Evolutionary conservation across 352 stramenopile species (phyloP).

Genomic region (Phytophthora hybrid): DNA sequence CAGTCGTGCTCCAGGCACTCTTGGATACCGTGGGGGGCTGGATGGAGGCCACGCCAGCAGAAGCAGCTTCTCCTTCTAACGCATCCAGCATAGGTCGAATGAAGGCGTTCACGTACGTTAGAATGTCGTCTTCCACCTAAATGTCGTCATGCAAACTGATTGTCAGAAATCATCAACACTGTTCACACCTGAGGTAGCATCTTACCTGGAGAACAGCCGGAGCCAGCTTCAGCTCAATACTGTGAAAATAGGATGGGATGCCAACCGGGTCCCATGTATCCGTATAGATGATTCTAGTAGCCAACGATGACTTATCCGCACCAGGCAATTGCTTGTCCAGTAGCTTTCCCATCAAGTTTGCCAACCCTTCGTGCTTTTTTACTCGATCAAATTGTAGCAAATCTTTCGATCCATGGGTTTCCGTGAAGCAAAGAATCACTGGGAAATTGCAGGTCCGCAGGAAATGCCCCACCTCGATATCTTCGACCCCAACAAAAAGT

Average conservation of each 20-base stretch:
- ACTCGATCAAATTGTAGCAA: slow-evolving; percentile 46
- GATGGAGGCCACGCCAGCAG: not conserved
- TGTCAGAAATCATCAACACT: slow-evolving; percentile 2
- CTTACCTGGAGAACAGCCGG: slow-evolving; percentile 76
- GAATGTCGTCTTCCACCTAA: slow-evolving; percentile 63
- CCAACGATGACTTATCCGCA: slow-evolving; percentile 37
- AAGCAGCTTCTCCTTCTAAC: slow-evolving; percentile 33
- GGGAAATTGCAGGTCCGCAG: slow-evolving; percentile 79
- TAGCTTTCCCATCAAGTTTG: slow-evolving; percentile 39
- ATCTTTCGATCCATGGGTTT: slow-evolving; percentile 36
- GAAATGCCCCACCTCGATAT: slow-evolving; percentile 77
- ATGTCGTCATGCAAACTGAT: slow-evolving; percentile 1
- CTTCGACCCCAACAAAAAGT: slow-evolving; percentile 55
- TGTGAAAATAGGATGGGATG: slow-evolving; percentile 76
- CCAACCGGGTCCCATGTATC: slow-evolving; percentile 54
- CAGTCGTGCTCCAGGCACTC: slow-evolving; percentile 33
- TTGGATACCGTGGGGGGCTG: not conserved
- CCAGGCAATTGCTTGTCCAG: slow-evolving; percentile 56
- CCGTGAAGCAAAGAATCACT: slow-evolving; percentile 63
- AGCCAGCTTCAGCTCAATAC: slow-evolving; percentile 63
- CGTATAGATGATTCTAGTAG: slow-evolving; percentile 62
- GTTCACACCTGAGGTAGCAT: not conserved
- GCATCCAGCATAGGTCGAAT: slow-evolving; percentile 53
- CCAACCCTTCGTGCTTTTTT: slow-evolving; percentile 51
- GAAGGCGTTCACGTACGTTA: slow-evolving; percentile 58